phyloP scores from a whole-genome alignment of 331 rosid species.

The Telfairia occidentalis region DNA sequence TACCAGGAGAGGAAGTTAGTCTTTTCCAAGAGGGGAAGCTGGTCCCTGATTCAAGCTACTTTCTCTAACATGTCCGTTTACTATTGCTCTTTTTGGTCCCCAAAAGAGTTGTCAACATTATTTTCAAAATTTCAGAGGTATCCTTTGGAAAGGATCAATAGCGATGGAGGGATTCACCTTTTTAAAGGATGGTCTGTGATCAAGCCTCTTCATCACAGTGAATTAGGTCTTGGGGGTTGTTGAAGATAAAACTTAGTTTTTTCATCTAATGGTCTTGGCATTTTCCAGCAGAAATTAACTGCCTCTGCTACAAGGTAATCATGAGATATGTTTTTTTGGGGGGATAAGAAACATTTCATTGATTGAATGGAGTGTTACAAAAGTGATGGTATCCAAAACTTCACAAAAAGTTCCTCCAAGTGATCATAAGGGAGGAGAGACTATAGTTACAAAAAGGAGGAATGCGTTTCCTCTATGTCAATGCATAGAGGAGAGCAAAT shows the following conservation, averaged over 20 bases:
- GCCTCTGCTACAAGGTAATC: background rate
- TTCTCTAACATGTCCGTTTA: background rate
- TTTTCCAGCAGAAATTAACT: background rate
- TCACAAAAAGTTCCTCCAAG: too few species aligned
- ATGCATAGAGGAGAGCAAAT: too few species aligned
- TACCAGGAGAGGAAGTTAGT: background rate
- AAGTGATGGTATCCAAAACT: too few species aligned
- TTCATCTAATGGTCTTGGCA: background rate
- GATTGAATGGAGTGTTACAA: too few species aligned
- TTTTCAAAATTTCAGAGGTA: too few species aligned
- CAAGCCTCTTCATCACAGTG: background rate
- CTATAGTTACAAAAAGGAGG: too few species aligned
- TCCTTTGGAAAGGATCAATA: too few species aligned
- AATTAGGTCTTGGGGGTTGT: background rate
- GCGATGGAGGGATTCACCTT: background rate
- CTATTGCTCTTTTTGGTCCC: background rate
- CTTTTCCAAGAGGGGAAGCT: background rate
- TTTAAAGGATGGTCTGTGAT: background rate
- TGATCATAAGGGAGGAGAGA: too few species aligned
- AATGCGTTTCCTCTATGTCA: too few species aligned
- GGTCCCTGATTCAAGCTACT: background rate
- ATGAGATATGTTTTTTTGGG: background rate
- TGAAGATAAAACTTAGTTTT: background rate
- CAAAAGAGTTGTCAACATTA: too few species aligned
- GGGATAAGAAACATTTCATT: too few species aligned